Conservation (phyloP, 306 rosid genomes). For the Senna tora region DNA sequence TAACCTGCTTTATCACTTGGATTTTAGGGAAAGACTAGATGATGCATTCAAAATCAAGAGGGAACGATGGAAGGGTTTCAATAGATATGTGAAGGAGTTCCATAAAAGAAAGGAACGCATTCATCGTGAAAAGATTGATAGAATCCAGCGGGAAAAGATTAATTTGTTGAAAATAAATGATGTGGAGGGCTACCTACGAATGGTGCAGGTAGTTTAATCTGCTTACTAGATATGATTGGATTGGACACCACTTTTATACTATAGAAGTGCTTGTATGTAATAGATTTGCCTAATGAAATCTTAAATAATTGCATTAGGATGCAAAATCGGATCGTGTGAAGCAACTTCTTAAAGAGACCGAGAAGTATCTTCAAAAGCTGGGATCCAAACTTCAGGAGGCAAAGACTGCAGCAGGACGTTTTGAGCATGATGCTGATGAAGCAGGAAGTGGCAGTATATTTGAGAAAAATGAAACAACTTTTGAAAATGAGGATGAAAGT, state of each 20-base stretch:
- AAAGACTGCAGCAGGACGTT: constrained; percentile 65
- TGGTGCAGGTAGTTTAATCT: constrained; percentile 85
- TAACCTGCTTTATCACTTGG: constrained; percentile 42
- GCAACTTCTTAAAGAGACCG: constrained; percentile 98
- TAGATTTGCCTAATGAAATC: constrained; percentile 15
- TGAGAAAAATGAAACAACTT: constrained; percentile 65
- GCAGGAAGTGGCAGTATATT: constrained; percentile 50
- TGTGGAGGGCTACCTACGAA: constrained; percentile 97
- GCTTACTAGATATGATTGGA: constrained; percentile 18
- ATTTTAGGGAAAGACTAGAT: constrained; percentile 88
- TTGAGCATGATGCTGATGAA: constrained; percentile 73
- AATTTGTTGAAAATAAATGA: constrained; percentile 96
- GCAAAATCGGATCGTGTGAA: constrained; percentile 98
- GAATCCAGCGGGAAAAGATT: constrained; percentile 99
- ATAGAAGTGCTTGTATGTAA: constrained; percentile 16
- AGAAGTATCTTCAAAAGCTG: constrained; percentile 98
- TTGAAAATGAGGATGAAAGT: constrained; percentile 91
- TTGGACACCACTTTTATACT: constrained; percentile 23
- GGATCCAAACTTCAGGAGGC: constrained; percentile 92
- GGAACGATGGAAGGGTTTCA: constrained; percentile 95
- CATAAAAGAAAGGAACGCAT: constrained; percentile 96
- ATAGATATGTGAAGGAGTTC: constrained; percentile 88
- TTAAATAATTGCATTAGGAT: constrained; percentile 59
- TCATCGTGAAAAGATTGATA: constrained; percentile 97
- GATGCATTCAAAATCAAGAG: constrained; percentile 86